Base-by-base conservation (phyloP, 2,329 filamentous ascomycete species). In the Dothiorella sarmentorum region DNA sequence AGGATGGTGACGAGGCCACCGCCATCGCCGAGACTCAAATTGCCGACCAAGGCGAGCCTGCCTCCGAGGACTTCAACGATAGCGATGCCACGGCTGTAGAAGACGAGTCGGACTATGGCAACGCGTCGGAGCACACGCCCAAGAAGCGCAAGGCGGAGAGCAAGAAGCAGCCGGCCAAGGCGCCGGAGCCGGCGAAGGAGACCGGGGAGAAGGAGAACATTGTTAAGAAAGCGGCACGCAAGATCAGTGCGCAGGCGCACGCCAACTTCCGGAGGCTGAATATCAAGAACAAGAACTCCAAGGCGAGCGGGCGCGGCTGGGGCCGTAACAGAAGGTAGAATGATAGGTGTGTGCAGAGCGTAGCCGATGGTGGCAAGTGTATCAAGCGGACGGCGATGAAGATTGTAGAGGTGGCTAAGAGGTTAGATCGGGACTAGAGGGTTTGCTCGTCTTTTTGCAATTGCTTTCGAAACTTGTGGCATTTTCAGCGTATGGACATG, bases 181-280 rank as follows among this genome's bases (percentile, higher is more conserved):
- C 6, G 63, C 69, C 69, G 58, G 69, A 67, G 60, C 18, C 18
- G 24, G 66, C 65, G 37, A 61, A 61, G 56, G 65, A 65, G 22
- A 26, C 20, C 3, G 35, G n/a, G 67, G 65, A n/a, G 60, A 64
- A 55, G 59, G 49, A 45, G 68, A 68, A 58, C 63, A 63, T 67
- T 18, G 58, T 73, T 1, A 76, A 74, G 63, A 74, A 69, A 52
- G 72, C 70, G 37, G 70, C 69, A 26, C 71, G 72, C 31, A 80
- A 78, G 62, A 73, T 78, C 58, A 78, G 75, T 60, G 74, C 76
- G 15, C 69, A 70, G 22, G 76, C 76, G 24, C 75, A 80, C 64
- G 74, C 77, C 22, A 81, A 81, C 58, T 80, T 75, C 63, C 71
- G 75, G 17, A 71, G 66, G 61, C 71, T 81, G 27, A 81, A 81